Base-by-base conservation (phyloP, 2,329 filamentous ascomycete genomes). In the Cucurbitaria berberidis region DNA sequence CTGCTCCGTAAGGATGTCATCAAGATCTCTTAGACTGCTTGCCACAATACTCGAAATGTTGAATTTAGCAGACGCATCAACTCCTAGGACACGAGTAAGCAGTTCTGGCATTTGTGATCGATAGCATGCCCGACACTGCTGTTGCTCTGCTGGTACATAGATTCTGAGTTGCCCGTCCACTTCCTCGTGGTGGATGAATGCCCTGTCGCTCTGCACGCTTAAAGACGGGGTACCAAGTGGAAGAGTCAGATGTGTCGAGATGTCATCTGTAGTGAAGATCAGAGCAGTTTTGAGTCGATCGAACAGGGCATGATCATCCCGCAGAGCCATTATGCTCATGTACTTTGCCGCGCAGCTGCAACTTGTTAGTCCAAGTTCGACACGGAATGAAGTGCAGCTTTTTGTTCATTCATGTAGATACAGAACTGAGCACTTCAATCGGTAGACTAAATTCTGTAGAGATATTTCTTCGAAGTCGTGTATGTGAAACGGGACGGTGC, bases 331-430 rank as follows among this genome's bases (percentile, higher is more conserved):
- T 0, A n/a, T 27, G 41, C 62, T 67, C 35, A 66, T 67, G 49
- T 63, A 41, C 27, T 64, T 64, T 19, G 62, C 51, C 11, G 65
- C 63, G 30, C 65, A 68, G 34, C 63, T 68, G 34, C 30, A 10
- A 13, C 26, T 5, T 18, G 27, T 63, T 24, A 61, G 56, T 26
- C 16, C 36, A 34, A 30, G 4, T 16, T 32, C 40, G 5, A 3
- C 16, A 10, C 16, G n/a, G n/a, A 29, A 29, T 16, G 3, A n/a
- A 30, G 8, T 30, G 5, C 24, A 26, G 24, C 24, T 5, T 26
- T 26, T 9, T 26, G 5, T 9, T 26, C 24, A 9, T 5, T 5
- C 5, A 9, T 5, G 9, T 9, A 26, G 24, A 26, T 5, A 26
- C 24, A 35, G 16, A 18, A 5, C 32, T 5, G 32, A 5, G 16